Percentiles rank a stretch among this genome's conserved stretches.
These are phyloP conservation scores for Diaporthe citri DNA, from an alignment of 2,329 filamentous ascomycete genomes.

Conservation along the genomic window DNA sequence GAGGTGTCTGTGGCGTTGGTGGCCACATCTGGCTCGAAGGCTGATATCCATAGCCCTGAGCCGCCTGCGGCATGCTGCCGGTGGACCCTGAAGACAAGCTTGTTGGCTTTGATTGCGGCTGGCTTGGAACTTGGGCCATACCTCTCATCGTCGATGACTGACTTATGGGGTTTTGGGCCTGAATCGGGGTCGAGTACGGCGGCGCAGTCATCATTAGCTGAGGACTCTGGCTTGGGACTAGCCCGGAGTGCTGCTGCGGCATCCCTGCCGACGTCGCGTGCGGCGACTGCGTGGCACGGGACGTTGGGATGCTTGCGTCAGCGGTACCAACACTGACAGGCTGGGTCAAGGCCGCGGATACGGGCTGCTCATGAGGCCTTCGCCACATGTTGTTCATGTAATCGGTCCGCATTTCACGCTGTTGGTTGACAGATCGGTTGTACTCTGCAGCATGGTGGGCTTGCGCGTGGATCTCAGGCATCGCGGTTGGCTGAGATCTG, in stretches of 20 bases:
- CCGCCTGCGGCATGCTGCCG: constrained; percentile 63
- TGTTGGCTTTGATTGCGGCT: constrained; percentile 77
- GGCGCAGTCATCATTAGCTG: constrained; percentile 76
- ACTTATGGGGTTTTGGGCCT: constrained; percentile 77
- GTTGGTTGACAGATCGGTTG: constrained; percentile 85
- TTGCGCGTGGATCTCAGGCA: constrained; percentile 85
- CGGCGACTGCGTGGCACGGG: constrained; percentile 69
- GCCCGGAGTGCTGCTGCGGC: constrained; percentile 62
- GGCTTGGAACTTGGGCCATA: constrained; percentile 71
- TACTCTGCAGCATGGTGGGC: constrained; percentile 91
- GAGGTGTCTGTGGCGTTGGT: constrained; percentile 73
- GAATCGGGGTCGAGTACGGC: constrained; percentile 78
- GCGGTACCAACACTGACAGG: constrained; percentile 51
- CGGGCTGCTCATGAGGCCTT: constrained; percentile 82
- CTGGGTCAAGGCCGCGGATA: constrained; percentile 60
- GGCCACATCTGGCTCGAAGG: constrained; percentile 74
- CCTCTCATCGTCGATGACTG: constrained; percentile 78
- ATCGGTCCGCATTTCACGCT: constrained; percentile 82
- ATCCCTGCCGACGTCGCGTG: constrained; percentile 67
- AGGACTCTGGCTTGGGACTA: constrained; percentile 72
- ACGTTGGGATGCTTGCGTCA: constrained; percentile 61
- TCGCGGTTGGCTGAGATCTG: constrained; percentile 79
- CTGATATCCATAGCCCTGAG: constrained; percentile 73
- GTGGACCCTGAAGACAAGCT: constrained; percentile 68
- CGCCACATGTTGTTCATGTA: constrained; percentile 88